Evolutionary conservation across 176 grass and related monocot genomes (phyloP).

Genomic region (Hsuehochloa calcarea): DNA sequence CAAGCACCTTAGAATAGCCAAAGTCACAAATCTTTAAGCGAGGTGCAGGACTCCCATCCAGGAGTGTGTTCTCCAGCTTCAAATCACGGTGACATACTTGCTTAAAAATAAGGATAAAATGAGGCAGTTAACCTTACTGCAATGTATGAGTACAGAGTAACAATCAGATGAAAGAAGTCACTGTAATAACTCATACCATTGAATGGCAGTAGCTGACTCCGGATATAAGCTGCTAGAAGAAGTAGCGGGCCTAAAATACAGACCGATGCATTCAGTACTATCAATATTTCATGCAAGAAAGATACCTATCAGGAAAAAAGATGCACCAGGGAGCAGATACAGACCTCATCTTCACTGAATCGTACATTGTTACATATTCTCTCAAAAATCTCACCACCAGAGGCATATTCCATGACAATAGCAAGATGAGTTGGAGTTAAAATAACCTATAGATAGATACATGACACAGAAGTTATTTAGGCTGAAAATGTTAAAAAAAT

Average conservation of each 20-base stretch:
- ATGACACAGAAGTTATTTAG: background rate
- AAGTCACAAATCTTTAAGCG: conserved; percentile 98
- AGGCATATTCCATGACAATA: conserved; percentile 99
- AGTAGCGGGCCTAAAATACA: conserved; percentile 80
- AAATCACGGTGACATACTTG: conserved; percentile 99
- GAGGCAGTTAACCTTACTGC: conserved; percentile 20
- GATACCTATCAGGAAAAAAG: conserved; percentile 19
- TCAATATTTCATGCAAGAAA: background rate
- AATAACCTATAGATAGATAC: conserved; percentile 67
- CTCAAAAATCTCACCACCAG: conserved; percentile 94
- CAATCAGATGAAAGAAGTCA: conserved; percentile 14
- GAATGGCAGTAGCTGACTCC: conserved; percentile 98
- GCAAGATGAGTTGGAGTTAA: conserved; percentile 99
- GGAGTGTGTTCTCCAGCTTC: conserved; percentile 92
- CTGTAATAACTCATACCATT: conserved; percentile 65
- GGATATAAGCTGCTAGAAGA: conserved; percentile 98
- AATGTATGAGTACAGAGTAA: conserved; percentile 13
- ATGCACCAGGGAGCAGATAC: conserved; percentile 14
- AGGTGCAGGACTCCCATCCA: conserved; percentile 86
- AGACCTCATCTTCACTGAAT: conserved; percentile 95
- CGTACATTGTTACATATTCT: conserved; percentile 89
- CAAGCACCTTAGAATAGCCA: conserved; percentile 89
- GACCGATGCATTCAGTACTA: background rate
- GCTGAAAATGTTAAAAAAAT: background rate
- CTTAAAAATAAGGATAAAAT: conserved; percentile 63